Conservation (phyloP, 768 basidiomycete genomes). For the Xerocomellus chrysenteron region DNA sequence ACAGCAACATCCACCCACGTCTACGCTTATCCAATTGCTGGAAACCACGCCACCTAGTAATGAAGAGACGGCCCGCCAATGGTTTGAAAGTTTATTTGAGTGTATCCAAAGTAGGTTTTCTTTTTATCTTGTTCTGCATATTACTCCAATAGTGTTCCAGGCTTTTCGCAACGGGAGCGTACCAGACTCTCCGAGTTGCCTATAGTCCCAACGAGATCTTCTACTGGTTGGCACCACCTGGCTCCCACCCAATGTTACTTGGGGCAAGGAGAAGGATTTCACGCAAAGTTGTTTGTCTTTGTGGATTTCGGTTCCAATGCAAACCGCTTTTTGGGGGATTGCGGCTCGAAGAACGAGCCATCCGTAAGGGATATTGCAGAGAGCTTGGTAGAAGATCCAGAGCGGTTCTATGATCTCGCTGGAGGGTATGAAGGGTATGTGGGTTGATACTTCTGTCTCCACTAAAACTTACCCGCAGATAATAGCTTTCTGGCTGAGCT, state of each 20-base stretch:
- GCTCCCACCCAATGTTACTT: conserved; percentile 69
- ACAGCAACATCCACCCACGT: conserved; percentile 59
- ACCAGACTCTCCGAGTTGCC: conserved; percentile 49
- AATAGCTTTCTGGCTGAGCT: conserved; percentile 75
- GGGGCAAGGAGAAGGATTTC: conserved; percentile 56
- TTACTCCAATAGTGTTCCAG: conserved; percentile 31
- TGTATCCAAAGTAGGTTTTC: conserved; percentile 50
- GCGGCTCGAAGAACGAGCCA: conserved; percentile 83
- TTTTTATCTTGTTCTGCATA: background rate
- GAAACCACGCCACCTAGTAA: conserved; percentile 52
- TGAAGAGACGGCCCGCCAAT: conserved; percentile 50
- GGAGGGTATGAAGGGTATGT: conserved; percentile 63
- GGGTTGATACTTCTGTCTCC: background rate
- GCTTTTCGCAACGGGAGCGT: conserved; percentile 55
- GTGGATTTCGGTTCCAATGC: conserved; percentile 80
- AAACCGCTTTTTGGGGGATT: conserved; percentile 77
- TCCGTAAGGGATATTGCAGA: conserved; percentile 75
- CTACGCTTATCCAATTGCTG: conserved; percentile 54
- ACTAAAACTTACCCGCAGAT: background rate
- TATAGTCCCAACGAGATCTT: conserved; percentile 45
- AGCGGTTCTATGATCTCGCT: conserved; percentile 63
- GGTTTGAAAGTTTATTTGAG: conserved; percentile 64
- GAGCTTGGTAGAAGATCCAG: conserved; percentile 63
- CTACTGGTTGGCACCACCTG: conserved; percentile 32
- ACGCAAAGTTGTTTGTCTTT: conserved; percentile 79